phyloP scores from a whole-genome alignment of 2,329 filamentous ascomycete species.

The Lachnum nothofagi region DNA sequence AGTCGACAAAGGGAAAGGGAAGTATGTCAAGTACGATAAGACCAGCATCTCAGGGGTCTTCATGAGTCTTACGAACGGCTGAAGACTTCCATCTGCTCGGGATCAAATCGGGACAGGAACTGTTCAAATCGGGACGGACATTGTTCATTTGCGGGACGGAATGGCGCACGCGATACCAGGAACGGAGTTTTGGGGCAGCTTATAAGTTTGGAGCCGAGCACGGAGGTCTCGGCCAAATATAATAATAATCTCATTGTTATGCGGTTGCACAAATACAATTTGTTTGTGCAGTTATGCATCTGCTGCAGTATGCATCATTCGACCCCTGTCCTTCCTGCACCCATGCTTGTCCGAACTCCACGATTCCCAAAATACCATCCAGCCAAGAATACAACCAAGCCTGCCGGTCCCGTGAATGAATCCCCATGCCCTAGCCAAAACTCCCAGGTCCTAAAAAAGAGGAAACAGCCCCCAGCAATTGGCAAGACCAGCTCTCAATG shows the following conservation, averaged over 20 bases:
- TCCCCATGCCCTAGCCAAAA: background rate
- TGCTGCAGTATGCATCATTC: too few relatives aligned
- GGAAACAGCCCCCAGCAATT: background rate
- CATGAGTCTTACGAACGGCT: constrained; percentile 14
- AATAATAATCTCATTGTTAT: too few relatives aligned
- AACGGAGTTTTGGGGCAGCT: background rate
- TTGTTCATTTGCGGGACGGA: too few relatives aligned
- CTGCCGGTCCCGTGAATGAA: background rate
- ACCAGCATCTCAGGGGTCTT: constrained; percentile 64
- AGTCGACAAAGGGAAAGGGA: constrained; percentile 94
- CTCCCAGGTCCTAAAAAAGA: background rate
- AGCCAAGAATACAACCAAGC: background rate
- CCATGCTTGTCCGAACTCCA: too few relatives aligned
- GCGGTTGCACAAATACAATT: background rate
- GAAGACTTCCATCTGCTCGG: constrained; percentile 8
- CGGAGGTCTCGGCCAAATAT: background rate
- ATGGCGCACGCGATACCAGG: constrained; percentile 8
- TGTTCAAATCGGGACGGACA: too few relatives aligned
- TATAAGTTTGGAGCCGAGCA: background rate
- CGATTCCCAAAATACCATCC: background rate
- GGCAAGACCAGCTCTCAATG: background rate
- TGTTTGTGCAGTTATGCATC: background rate
- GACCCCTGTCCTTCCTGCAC: too few relatives aligned
- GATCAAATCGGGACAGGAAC: constrained; percentile 5
- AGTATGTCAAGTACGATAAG: constrained; percentile 98